phyloP scores from a whole-genome alignment of 441 rosid species.

The Geranium incanum region DNA sequence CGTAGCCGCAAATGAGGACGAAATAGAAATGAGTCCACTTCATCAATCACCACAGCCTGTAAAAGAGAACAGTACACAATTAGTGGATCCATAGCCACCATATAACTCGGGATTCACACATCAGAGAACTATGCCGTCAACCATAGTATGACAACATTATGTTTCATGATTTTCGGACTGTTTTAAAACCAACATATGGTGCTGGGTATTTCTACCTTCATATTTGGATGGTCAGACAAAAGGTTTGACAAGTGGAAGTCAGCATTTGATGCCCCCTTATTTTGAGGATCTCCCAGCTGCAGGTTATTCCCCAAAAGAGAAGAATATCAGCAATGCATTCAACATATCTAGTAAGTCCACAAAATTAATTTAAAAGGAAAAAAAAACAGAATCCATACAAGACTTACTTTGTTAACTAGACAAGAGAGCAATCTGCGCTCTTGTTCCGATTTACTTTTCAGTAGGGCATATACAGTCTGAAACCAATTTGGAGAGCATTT shows the following conservation, averaged over 20 bases:
- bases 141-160: not conserved
- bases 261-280: conserved; percentile 90
- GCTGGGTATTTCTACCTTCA: conserved; percentile 54
- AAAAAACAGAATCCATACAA: conserved; percentile 7
- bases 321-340: not conserved
- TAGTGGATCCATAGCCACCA: not conserved
- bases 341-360: conserved; percentile 9
- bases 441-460: conserved; percentile 87
- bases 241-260: conserved; percentile 81
- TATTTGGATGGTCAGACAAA: conserved; percentile 88
- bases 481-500: conserved; percentile 19
- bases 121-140: not conserved
- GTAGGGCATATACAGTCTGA: conserved; percentile 65
- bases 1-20: conserved; percentile 80
- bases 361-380: conserved; percentile 3
- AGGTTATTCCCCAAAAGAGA: conserved; percentile 22
- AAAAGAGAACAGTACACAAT: conserved; percentile 17
- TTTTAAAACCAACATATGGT: not conserved
- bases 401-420: conserved; percentile 77
- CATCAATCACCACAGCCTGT: conserved; percentile 88
- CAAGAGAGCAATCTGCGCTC: conserved; percentile 80
- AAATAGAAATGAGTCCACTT: conserved; percentile 86
- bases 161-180: not conserved
- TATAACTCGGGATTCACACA: not conserved
- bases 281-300: conserved; percentile 97